These are phyloP conservation scores for Candida pseudoviswanathii DNA, from an alignment of 1,139 yeast species.

Conservation along the genomic window DNA sequence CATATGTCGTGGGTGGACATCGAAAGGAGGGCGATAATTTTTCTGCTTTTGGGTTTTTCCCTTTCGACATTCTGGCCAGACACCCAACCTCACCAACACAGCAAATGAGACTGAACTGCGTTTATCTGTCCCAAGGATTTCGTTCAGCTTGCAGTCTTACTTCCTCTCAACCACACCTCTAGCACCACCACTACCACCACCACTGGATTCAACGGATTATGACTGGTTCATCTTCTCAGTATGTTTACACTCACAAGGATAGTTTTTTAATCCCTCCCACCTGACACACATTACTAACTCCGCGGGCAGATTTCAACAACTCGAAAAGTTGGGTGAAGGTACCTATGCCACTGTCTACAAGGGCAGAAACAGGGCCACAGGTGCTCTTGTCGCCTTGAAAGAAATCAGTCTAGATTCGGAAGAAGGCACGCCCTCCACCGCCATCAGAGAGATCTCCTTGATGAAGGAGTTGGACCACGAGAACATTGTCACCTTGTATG, in stretches of 20 bases:
- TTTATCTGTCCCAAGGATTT: background rate
- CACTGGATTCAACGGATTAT: conserved; percentile 10
- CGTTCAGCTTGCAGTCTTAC: background rate
- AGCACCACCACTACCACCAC: background rate
- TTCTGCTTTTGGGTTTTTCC: background rate
- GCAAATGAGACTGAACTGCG: background rate
- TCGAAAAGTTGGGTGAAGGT: conserved; percentile 95
- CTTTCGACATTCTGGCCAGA: background rate
- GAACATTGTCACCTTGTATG: conserved; percentile 89
- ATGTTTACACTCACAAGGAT: conserved; percentile 16
- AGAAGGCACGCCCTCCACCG: conserved; percentile 98
- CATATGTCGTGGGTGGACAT: background rate
- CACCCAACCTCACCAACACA: background rate
- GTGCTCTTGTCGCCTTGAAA: conserved; percentile 90
- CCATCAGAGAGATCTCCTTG: conserved; percentile 91
- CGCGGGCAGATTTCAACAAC: conserved; percentile 47
- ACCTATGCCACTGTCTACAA: conserved; percentile 98
- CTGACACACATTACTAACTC: conserved; percentile 9
- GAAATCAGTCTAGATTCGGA: conserved; percentile 94
- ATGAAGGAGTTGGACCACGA: conserved; percentile 97
- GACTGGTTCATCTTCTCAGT: conserved; percentile 36
- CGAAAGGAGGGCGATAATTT: conserved; percentile 2
- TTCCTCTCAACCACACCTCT: background rate
- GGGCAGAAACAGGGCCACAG: conserved; percentile 89
- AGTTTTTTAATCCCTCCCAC: background rate